Conservation (phyloP, 148 eudicot species). For the Rhododendron henanense region DNA sequence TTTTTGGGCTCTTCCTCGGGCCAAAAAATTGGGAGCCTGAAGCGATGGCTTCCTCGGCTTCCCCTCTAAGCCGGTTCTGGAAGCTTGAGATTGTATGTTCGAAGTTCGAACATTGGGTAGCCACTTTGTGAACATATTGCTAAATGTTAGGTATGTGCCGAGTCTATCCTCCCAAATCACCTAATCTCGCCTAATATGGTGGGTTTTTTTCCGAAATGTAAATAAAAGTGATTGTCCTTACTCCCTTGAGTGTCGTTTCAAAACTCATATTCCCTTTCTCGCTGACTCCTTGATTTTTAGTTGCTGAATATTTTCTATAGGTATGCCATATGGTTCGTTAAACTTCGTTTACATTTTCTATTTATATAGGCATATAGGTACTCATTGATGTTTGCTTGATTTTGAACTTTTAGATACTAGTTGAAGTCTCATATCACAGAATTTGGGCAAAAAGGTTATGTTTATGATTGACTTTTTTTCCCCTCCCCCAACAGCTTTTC, state of each 20-base stretch:
- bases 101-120: not conserved
- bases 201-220: not conserved
- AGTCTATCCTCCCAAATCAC: not conserved
- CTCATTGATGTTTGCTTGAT: not conserved
- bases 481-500: slow-evolving; percentile 44
- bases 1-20: too few species aligned
- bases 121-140: not conserved
- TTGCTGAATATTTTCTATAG: not conserved
- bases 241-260: not conserved
- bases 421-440: not conserved
- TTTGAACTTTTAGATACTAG: not conserved
- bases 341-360: not conserved
- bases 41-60: too few species aligned
- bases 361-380: not conserved
- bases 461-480: not conserved
- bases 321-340: not conserved
- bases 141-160: not conserved
- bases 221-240: not conserved
- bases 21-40: too few species aligned
- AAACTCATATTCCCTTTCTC: not conserved
- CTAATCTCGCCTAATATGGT: not conserved
- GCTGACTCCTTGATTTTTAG: not conserved
- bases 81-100: not conserved
- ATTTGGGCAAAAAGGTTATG: not conserved
- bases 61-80: not conserved